phyloP scores from a whole-genome alignment of 768 basidiomycete genomes.

The Serendipita sp. region DNA sequence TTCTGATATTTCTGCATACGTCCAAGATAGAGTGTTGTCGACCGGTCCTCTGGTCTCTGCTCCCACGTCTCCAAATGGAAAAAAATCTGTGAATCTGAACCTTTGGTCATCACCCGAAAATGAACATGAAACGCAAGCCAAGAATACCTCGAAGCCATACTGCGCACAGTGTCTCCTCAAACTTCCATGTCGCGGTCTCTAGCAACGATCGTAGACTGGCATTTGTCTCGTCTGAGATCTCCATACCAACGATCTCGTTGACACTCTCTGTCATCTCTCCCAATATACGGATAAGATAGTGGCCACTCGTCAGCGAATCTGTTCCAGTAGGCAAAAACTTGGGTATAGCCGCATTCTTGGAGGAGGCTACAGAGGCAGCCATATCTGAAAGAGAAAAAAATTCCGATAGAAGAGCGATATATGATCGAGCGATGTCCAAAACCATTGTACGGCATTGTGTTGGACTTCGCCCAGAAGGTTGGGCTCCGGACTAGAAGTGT shows the following conservation, averaged over 20 bases:
- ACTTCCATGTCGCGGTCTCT: conserved; percentile 19
- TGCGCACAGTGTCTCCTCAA: conserved; percentile 62
- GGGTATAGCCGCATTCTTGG: conserved; percentile 24
- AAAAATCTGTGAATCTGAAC: conserved; percentile 63
- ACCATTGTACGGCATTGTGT: conserved; percentile 79
- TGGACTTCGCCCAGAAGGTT: conserved; percentile 55
- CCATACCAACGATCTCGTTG: conserved; percentile 63
- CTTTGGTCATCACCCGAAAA: too few relatives aligned
- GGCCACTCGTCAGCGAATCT: conserved; percentile 66
- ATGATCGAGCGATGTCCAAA: conserved; percentile 70
- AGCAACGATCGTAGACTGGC: conserved; percentile 10
- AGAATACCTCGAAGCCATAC: conserved; percentile 70
- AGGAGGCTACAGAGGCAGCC: conserved; percentile 38
- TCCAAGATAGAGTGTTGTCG: conserved; percentile 59
- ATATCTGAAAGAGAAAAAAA: conserved; percentile 76
- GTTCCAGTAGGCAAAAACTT: conserved; percentile 54
- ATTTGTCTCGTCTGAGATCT: conserved; percentile 62
- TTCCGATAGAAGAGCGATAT: conserved; percentile 68
- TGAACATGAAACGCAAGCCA: neutral
- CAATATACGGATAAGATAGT: conserved; percentile 67
- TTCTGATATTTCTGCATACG: conserved; percentile 70
- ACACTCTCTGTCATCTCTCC: conserved; percentile 77
- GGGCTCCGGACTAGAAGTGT: conserved; percentile 18
- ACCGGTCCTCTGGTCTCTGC: conserved; percentile 41
- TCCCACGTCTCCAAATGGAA: conserved; percentile 81